Percentiles rank a stretch among this genome's conserved stretches.
phyloP scores from a whole-genome alignment of 345 rosid genomes.

The Theobroma cacao region DNA sequence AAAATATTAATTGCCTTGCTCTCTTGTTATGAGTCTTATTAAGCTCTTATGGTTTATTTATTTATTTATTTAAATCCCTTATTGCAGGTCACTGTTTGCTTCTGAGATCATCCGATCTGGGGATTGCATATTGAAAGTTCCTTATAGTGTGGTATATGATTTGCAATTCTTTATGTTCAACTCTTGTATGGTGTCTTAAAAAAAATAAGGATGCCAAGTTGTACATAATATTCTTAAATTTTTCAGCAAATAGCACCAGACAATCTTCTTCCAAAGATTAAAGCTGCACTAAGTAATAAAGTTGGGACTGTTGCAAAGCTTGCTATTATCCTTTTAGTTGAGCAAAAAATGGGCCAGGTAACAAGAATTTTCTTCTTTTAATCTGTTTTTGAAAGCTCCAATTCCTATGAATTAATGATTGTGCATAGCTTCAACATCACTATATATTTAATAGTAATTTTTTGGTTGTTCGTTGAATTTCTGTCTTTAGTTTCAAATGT shows the following conservation, averaged over 20 bases:
- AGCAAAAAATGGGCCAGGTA: conserved; percentile 55
- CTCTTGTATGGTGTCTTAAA: conserved; percentile 1
- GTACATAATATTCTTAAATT: conserved; percentile 6
- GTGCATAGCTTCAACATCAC: neutral
- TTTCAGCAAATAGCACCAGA: conserved; percentile 69
- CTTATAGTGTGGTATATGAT: conserved; percentile 48
- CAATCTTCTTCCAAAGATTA: conserved; percentile 49
- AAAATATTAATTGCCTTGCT: neutral
- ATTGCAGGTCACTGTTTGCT: conserved; percentile 67
- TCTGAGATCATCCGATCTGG: conserved; percentile 52
- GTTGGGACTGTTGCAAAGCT: conserved; percentile 59
- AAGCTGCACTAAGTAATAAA: conserved; percentile 35
- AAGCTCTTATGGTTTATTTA: neutral
- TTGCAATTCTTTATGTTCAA: neutral
- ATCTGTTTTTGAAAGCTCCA: neutral
- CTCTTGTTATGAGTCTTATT: conserved; percentile 3
- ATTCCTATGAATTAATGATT: neutral
- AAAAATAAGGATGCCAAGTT: conserved; percentile 3
- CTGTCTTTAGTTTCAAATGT: neutral
- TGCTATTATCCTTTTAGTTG: conserved; percentile 52
- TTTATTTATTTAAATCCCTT: neutral
- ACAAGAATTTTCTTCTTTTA: neutral
- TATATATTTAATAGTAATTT: neutral
- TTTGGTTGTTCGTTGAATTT: neutral
- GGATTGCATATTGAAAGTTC: conserved; percentile 72